These are phyloP conservation scores for Xylaria hypoxylon DNA, from an alignment of 2,329 filamentous ascomycete species.

Conservation along the genomic window DNA sequence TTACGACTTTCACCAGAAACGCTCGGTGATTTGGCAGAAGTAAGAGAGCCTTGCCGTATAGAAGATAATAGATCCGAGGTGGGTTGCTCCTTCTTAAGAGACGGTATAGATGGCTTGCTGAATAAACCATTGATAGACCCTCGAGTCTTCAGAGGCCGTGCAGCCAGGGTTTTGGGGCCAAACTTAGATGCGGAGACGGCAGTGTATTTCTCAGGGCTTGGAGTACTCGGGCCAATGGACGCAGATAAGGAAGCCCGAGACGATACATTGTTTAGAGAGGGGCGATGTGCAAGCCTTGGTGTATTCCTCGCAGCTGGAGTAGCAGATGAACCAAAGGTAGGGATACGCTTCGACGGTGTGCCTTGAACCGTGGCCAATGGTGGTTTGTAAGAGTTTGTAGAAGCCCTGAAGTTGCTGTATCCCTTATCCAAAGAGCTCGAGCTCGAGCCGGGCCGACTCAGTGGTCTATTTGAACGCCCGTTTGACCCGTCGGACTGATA, in stretches of 20 bases:
- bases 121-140: constrained; percentile 66
- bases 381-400: constrained; percentile 58
- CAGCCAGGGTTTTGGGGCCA: constrained; percentile 61
- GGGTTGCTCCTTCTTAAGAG: constrained; percentile 50
- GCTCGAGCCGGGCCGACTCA: constrained; percentile 67
- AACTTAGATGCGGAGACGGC: constrained; percentile 52
- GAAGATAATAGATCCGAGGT: constrained; percentile 46
- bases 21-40: constrained; percentile 54
- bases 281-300: constrained; percentile 43
- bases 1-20: constrained; percentile 54
- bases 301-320: constrained; percentile 50
- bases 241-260: constrained; percentile 52
- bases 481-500: constrained; percentile 71
- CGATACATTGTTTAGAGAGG: constrained; percentile 49
- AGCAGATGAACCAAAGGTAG: constrained; percentile 53
- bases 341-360: constrained; percentile 56
- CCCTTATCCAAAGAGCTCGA: constrained; percentile 59
- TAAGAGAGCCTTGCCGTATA: constrained; percentile 55
- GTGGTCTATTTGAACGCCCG: constrained; percentile 61
- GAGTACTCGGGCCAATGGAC: constrained; percentile 48
- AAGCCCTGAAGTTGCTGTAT: constrained; percentile 57
- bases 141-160: constrained; percentile 61
- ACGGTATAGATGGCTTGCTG: constrained; percentile 65
- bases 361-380: constrained; percentile 58
- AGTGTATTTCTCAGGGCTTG: constrained; percentile 56